These are phyloP conservation scores for Pneumocystis wakefieldiae DNA, from an alignment of 1,139 yeast genomes.

Conservation along the genomic window DNA sequence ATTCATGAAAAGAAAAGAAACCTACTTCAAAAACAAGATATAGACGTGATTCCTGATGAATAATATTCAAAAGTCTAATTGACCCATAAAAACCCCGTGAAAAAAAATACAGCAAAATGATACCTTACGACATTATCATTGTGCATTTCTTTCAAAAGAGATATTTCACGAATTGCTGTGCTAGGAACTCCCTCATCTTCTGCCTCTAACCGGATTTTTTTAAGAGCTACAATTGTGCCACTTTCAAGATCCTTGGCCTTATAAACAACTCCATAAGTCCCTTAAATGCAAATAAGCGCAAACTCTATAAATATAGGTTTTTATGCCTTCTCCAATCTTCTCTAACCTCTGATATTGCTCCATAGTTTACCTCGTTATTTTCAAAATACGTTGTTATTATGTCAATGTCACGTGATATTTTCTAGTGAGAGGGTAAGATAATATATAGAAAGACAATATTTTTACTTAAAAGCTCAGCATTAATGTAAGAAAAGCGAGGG, in stretches of 20 bases:
- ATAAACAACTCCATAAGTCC: conserved; percentile 95
- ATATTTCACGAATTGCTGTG: conserved; percentile 91
- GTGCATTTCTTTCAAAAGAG: conserved; percentile 88
- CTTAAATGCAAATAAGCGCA: conserved; percentile 66
- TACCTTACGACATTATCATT: conserved; percentile 72
- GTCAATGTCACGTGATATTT: background rate
- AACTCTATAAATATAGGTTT: conserved; percentile 31
- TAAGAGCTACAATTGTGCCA: conserved; percentile 85
- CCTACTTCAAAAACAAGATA: conserved; percentile 53
- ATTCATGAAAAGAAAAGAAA: background rate
- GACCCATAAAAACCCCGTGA: background rate
- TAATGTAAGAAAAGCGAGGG: too few species aligned
- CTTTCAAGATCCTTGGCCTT: conserved; percentile 74
- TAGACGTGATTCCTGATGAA: conserved; percentile 89
- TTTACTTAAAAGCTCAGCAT: too few species aligned
- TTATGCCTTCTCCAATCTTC: conserved; percentile 83
- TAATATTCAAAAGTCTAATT: conserved; percentile 66
- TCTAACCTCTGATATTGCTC: conserved; percentile 71
- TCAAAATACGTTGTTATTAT: background rate
- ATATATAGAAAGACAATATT: too few species aligned
- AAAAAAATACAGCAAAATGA: background rate
- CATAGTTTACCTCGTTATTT: conserved; percentile 1
- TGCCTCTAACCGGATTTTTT: conserved; percentile 84
- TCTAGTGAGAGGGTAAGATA: too few species aligned
- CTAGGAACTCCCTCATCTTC: conserved; percentile 82